phyloP scores from a whole-genome alignment of 1,139 yeast species.

The Kazachstania sp. region DNA sequence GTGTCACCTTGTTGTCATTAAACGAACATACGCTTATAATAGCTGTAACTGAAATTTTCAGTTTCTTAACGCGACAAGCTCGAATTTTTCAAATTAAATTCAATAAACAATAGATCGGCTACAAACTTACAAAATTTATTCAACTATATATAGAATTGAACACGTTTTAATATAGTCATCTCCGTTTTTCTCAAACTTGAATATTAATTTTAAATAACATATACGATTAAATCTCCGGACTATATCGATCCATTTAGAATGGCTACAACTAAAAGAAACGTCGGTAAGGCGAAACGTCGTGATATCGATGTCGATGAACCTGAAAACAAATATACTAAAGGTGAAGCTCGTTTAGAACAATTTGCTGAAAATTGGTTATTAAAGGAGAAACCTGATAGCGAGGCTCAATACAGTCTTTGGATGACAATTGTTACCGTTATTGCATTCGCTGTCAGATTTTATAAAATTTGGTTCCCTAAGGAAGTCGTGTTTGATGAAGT shows the following conservation, averaged over 20 bases:
- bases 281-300: slow-evolving; percentile 3
- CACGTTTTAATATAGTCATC: background rate
- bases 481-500: slow-evolving; percentile 98
- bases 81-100: too few relatives aligned
- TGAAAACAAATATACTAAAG: slow-evolving; percentile 13
- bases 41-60: too few relatives aligned
- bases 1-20: background rate
- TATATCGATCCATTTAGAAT: background rate
- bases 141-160: background rate
- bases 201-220: background rate
- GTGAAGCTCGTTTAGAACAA: slow-evolving; percentile 6
- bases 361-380: slow-evolving; percentile 23
- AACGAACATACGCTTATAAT: too few relatives aligned
- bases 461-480: slow-evolving; percentile 59
- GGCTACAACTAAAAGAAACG: slow-evolving; percentile 5
- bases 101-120: background rate
- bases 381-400: slow-evolving; percentile 21
- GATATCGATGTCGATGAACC: slow-evolving; percentile 15
- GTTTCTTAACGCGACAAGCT: too few relatives aligned
- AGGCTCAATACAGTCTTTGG: slow-evolving; percentile 15
- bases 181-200: background rate
- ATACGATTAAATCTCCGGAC: background rate
- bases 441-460: slow-evolving; percentile 68
- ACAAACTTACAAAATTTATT: background rate
- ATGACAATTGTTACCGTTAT: slow-evolving; percentile 43